Percentiles rank a stretch among this genome's conserved stretches.
phyloP scores from a whole-genome alignment of 495 filamentous ascomycete genomes.

The Daldinia vernicosa region DNA sequence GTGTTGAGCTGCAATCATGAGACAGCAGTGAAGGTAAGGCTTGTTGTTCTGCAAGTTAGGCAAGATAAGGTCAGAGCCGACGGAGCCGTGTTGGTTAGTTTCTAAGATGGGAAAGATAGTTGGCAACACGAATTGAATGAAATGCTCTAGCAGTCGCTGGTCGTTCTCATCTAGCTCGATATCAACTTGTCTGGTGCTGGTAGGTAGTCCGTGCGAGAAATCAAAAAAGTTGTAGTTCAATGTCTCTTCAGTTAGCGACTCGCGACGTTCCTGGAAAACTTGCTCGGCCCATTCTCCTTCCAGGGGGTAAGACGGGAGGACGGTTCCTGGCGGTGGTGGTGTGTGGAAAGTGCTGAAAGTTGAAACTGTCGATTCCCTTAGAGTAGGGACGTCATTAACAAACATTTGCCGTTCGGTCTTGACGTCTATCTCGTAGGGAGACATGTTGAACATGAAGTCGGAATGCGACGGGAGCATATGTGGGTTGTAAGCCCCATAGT shows the following conservation, averaged over 20 bases:
- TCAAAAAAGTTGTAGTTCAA: constrained; percentile 81
- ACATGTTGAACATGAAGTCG: constrained; percentile 65
- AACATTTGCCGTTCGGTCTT: constrained; percentile 95
- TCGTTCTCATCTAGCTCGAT: constrained; percentile 92
- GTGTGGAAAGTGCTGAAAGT: constrained; percentile 87
- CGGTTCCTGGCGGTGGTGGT: constrained; percentile 70
- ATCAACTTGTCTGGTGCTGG: constrained; percentile 67
- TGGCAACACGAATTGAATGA: constrained; percentile 85
- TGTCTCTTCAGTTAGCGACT: constrained; percentile 70
- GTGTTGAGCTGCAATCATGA: constrained; percentile 95
- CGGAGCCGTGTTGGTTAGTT: constrained; percentile 81
- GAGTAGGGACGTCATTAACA: constrained; percentile 85
- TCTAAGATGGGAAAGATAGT: constrained; percentile 92
- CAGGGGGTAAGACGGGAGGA: constrained; percentile 69
- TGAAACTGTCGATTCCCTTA: constrained; percentile 82
- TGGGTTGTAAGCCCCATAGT: constrained; percentile 70
- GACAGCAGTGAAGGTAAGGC: constrained; percentile 92
- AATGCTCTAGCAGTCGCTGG: constrained; percentile 87
- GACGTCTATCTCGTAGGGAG: constrained; percentile 93
- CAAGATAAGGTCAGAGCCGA: constrained; percentile 81
- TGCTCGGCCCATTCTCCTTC: constrained; percentile 81
- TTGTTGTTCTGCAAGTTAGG: constrained; percentile 89
- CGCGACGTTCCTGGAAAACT: constrained; percentile 71
- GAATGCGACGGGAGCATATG: constrained; percentile 52
- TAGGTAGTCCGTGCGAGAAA: constrained; percentile 68